These are phyloP conservation scores for Aristolochia contorta DNA, from an alignment of 164 flowering plant genomes.

Conservation along the genomic window DNA sequence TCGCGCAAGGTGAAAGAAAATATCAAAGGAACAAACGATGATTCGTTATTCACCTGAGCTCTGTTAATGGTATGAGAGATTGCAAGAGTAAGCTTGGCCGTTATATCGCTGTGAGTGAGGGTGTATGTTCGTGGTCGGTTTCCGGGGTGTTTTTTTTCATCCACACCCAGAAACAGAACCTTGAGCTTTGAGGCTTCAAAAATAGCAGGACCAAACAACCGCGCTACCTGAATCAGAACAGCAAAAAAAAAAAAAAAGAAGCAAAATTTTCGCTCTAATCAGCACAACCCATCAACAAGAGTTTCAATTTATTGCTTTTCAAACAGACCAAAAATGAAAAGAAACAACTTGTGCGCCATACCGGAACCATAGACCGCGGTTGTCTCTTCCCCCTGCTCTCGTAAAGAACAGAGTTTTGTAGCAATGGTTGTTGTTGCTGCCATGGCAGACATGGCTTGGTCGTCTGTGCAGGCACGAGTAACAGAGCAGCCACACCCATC, in stretches of 20 bases:
- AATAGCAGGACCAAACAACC: conserved; percentile 82
- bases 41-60: conserved; percentile 50
- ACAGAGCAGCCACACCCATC: conserved; percentile 6
- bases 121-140: conserved; percentile 83
- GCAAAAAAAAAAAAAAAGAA: background rate
- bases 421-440: background rate
- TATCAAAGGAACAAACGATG: no score
- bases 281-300: background rate
- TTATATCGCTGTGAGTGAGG: conserved; percentile 83
- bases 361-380: conserved; percentile 9
- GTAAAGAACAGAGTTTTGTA: background rate
- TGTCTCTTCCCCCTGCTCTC: conserved; percentile 1
- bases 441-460: background rate
- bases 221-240: conserved; percentile 47
- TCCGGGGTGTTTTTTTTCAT: conserved; percentile 78
- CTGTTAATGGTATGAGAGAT: conserved; percentile 81
- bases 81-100: conserved; percentile 75
- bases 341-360: background rate
- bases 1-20: background rate
- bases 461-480: background rate
- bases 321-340: background rate
- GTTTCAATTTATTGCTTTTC: background rate
- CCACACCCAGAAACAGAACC: conserved; percentile 67
- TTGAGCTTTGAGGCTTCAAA: conserved; percentile 90
- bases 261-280: background rate